Percentiles rank a stretch among this genome's conserved stretches.
Conservation (phyloP, 345 rosid species). For the Aquilaria malaccensis region DNA sequence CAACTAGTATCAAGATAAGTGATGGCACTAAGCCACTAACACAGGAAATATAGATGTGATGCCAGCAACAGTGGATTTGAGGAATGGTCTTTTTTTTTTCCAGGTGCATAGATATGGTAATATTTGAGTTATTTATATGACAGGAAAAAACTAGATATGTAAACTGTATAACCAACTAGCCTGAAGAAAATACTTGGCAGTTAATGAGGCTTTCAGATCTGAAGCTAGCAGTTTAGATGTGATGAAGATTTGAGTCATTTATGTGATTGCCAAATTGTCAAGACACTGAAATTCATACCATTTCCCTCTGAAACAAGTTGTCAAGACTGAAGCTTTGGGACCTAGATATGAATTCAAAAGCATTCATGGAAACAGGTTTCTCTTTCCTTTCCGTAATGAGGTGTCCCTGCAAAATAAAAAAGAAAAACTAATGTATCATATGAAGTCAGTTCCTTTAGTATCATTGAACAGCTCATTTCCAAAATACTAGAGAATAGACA, state of each 20-base stretch:
- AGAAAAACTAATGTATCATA: not conserved
- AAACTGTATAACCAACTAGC: too few species aligned
- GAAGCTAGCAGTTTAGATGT: too few species aligned
- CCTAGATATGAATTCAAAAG: slow-evolving; percentile 77
- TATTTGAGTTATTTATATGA: too few species aligned
- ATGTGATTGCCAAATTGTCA: not conserved
- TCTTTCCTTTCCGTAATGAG: slow-evolving; percentile 65
- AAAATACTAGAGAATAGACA: slow-evolving; percentile 1
- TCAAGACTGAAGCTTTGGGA: slow-evolving; percentile 69
- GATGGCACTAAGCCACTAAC: not conserved
- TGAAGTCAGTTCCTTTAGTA: not conserved
- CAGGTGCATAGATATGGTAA: too few species aligned
- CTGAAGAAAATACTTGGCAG: too few species aligned
- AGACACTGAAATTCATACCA: slow-evolving; percentile 20
- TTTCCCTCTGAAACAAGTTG: slow-evolving; percentile 60
- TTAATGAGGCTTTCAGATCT: too few species aligned
- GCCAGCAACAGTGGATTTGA: too few species aligned
- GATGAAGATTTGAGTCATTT: too few species aligned
- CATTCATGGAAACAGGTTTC: slow-evolving; percentile 80
- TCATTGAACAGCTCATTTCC: slow-evolving; percentile 1
- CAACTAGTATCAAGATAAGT: not conserved
- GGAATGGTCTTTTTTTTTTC: too few species aligned
- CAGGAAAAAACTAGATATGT: too few species aligned
- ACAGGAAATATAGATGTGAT: too few species aligned
- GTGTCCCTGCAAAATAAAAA: slow-evolving; percentile 36